Percentiles rank a stretch among this genome's conserved stretches.
phyloP scores from a whole-genome alignment of 2,329 filamentous ascomycete species.

The Periconia sp. region DNA sequence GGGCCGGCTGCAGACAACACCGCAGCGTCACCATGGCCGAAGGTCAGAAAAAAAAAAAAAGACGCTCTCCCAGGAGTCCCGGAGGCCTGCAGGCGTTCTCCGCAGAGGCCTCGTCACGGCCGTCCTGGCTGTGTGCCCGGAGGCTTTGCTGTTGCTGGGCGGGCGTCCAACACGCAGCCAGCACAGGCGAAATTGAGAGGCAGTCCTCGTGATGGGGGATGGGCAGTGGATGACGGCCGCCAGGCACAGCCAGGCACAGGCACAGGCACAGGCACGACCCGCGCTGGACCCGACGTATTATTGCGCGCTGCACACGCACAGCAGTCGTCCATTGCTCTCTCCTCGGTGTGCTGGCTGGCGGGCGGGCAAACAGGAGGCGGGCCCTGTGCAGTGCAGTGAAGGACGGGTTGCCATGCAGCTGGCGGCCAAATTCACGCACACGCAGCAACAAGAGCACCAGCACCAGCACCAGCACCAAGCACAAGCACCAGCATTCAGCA shows the following conservation, averaged over 20 bases:
- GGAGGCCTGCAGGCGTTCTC: not conserved
- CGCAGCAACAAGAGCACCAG: too few relatives aligned
- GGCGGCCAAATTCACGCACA: too few relatives aligned
- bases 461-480: too few relatives aligned
- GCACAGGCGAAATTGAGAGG: slow-evolving; percentile 14
- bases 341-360: too few relatives aligned
- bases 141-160: slow-evolving; percentile 8
- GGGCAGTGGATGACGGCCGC: not conserved
- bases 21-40: slow-evolving; percentile 1
- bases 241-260: not conserved
- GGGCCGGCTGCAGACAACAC: slow-evolving; percentile 2
- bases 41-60: slow-evolving; percentile 6
- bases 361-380: too few relatives aligned
- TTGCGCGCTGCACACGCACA: too few relatives aligned
- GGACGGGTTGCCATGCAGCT: too few relatives aligned
- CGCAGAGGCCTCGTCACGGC: not conserved
- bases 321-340: too few relatives aligned
- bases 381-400: too few relatives aligned
- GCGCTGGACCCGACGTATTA: not conserved
- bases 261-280: not conserved
- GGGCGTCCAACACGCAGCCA: not conserved
- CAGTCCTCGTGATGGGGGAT: slow-evolving; percentile 17
- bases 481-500: too few relatives aligned
- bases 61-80: not conserved
- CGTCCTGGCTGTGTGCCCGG: not conserved